Evolutionary conservation across 179 eudicot genomes (phyloP).

Genomic region (Carnegiea gigantea): DNA sequence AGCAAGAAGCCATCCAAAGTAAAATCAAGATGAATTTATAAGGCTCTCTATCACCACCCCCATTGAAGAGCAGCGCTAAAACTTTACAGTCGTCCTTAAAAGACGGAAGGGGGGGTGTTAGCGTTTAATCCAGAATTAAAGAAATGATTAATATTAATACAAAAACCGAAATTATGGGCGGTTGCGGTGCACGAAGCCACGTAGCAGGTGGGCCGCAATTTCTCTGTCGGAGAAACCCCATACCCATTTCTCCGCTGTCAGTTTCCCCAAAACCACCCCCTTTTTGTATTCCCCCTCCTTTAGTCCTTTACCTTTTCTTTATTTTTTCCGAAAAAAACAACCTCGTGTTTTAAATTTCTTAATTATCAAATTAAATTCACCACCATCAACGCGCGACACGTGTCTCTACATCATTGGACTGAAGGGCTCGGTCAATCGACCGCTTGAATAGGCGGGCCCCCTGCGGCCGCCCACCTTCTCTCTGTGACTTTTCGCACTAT

Average conservation of each 20-base stretch:
- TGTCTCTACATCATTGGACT: constrained; percentile 5
- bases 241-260: constrained; percentile 21
- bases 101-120: no score
- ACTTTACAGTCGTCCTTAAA: no score
- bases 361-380: no score
- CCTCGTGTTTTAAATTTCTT: not conserved
- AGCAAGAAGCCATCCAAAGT: no score
- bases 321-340: not conserved
- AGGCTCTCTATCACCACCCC: no score
- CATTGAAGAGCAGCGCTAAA: no score
- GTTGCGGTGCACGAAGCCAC: constrained; percentile 5
- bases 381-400: constrained; percentile 9
- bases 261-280: constrained; percentile 9
- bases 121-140: no score
- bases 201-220: constrained; percentile 22
- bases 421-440: constrained; percentile 17
- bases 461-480: not conserved
- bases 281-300: constrained; percentile 4
- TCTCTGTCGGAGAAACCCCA: constrained; percentile 24
- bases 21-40: no score
- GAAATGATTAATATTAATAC: not conserved
- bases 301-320: not conserved
- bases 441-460: constrained; percentile 3
- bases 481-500: not conserved
- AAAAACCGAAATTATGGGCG: not conserved